These are phyloP conservation scores for Trichosanthes cucumerina DNA, from an alignment of 306 rosid species.

Conservation along the genomic window DNA sequence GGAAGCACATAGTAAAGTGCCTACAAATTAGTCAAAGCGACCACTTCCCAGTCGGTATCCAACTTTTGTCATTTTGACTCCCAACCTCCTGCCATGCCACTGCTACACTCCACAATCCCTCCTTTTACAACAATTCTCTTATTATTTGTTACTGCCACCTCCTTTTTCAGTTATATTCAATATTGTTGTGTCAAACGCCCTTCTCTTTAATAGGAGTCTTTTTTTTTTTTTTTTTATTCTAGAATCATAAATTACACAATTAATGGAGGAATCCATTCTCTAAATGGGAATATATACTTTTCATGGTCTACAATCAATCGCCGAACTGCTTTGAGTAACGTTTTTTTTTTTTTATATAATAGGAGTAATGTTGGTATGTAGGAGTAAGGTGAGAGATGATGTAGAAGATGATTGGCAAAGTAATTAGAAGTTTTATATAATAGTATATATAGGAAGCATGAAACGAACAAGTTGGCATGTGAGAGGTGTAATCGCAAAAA, in stretches of 20 bases:
- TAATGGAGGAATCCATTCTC: neutral
- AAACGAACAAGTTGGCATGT: constrained; percentile 32
- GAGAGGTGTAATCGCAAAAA: constrained; percentile 30
- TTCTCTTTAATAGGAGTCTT: neutral
- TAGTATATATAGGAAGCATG: constrained; percentile 13
- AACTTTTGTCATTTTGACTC: constrained; percentile 4
- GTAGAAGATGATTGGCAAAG: constrained; percentile 10
- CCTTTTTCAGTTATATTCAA: neutral
- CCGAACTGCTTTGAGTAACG: too few relatives aligned
- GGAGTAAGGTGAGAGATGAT: constrained; percentile 4
- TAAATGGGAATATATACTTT: neutral
- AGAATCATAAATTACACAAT: neutral
- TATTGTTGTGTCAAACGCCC: too few relatives aligned
- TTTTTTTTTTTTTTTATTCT: neutral
- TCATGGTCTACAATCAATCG: neutral
- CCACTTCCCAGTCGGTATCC: neutral
- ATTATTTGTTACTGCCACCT: neutral
- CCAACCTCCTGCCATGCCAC: neutral
- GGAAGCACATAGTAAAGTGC: neutral
- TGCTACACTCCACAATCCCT: neutral
- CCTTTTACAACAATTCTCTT: neutral
- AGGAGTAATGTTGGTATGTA: too few relatives aligned
- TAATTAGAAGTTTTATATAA: neutral
- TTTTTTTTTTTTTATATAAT: too few relatives aligned
- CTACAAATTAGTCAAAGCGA: constrained; percentile 5